These are phyloP conservation scores for Corchorus capsularis DNA, from an alignment of 345 rosid genomes.

Conservation along the genomic window DNA sequence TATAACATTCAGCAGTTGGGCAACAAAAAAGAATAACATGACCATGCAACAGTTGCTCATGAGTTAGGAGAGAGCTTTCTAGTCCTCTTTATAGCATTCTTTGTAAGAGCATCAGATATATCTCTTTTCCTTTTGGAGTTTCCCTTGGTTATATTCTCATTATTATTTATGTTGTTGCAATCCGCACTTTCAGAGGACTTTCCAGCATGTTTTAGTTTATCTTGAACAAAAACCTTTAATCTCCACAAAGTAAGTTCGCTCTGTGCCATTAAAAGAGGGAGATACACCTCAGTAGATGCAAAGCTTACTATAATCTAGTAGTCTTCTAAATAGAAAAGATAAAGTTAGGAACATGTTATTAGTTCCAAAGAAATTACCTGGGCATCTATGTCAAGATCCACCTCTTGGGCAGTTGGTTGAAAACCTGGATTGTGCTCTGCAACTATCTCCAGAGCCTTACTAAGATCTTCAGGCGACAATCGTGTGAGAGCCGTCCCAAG, in stretches of 20 bases:
- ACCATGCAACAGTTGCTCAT: slow-evolving; percentile 15
- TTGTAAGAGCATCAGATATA: slow-evolving; percentile 47
- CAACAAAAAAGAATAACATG: not conserved
- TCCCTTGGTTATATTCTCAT: slow-evolving; percentile 36
- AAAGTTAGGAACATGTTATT: not conserved
- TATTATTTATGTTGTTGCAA: slow-evolving; percentile 37
- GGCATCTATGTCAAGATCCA: slow-evolving; percentile 73
- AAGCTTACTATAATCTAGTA: not conserved
- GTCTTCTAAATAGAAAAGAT: slow-evolving; percentile 4
- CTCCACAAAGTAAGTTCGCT: slow-evolving; percentile 72
- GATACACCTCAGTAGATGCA: not conserved
- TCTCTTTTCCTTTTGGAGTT: slow-evolving; percentile 53
- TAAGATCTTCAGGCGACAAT: slow-evolving; percentile 62
- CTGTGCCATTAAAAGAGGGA: slow-evolving; percentile 31
- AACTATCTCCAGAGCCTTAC: slow-evolving; percentile 70
- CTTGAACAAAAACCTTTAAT: slow-evolving; percentile 71
- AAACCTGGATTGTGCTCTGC: slow-evolving; percentile 68
- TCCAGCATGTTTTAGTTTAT: slow-evolving; percentile 49
- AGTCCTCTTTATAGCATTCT: slow-evolving; percentile 53
- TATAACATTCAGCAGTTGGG: not conserved
- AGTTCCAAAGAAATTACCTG: slow-evolving; percentile 43
- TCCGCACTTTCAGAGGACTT: slow-evolving; percentile 38
- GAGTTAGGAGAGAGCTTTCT: slow-evolving; percentile 35
- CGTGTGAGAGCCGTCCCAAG: slow-evolving; percentile 56
- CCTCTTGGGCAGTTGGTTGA: slow-evolving; percentile 61